These are phyloP conservation scores for Fusarium globosum DNA, from an alignment of 2,329 filamentous ascomycete species.

Conservation along the genomic window DNA sequence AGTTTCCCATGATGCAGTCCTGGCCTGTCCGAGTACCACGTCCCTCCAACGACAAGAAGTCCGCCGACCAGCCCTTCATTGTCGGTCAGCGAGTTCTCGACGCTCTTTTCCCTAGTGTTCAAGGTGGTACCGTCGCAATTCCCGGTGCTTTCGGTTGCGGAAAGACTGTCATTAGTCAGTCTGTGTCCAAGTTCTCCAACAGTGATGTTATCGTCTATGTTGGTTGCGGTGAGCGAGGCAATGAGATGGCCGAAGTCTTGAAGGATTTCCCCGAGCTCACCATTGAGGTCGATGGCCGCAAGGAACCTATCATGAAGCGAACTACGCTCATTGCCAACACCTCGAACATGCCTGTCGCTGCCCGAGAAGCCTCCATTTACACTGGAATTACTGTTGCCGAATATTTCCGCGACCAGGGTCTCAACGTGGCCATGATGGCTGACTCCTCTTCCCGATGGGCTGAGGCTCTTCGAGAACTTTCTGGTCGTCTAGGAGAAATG, in stretches of 20 bases:
- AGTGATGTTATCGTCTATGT: conserved; percentile 99
- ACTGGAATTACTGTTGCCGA: conserved; percentile 95
- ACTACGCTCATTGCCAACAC: conserved; percentile 98
- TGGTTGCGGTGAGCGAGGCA: conserved; percentile 90
- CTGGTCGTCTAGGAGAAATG: conserved; percentile 99
- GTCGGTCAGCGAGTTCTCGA: conserved; percentile 97
- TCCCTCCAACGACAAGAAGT: conserved; percentile 90
- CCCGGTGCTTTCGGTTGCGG: conserved; percentile 98
- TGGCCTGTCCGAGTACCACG: conserved; percentile 98
- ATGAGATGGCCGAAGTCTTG: conserved; percentile 99
- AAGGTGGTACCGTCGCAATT: conserved; percentile 97
- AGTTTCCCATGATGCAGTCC: conserved; percentile 97
- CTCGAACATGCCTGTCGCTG: conserved; percentile 99
- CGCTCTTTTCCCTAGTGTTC: conserved; percentile 94
- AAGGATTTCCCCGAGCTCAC: conserved; percentile 99
- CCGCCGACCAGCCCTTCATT: conserved; percentile 89
- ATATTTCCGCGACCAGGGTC: conserved; percentile 97
- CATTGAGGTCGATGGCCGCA: conserved; percentile 92
- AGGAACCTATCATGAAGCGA: conserved; percentile 99
- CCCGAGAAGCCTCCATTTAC: conserved; percentile 98
- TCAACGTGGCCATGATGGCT: conserved; percentile 99
- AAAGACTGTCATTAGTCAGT: conserved; percentile 99
- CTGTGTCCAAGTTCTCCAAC: conserved; percentile 99
- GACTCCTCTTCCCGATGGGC: conserved; percentile 99
- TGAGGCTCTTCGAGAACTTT: conserved; percentile 97